Evolutionary conservation across 2,329 filamentous ascomycete species (phyloP).

Genomic region (Ceratocystis eucalypticola): DNA sequence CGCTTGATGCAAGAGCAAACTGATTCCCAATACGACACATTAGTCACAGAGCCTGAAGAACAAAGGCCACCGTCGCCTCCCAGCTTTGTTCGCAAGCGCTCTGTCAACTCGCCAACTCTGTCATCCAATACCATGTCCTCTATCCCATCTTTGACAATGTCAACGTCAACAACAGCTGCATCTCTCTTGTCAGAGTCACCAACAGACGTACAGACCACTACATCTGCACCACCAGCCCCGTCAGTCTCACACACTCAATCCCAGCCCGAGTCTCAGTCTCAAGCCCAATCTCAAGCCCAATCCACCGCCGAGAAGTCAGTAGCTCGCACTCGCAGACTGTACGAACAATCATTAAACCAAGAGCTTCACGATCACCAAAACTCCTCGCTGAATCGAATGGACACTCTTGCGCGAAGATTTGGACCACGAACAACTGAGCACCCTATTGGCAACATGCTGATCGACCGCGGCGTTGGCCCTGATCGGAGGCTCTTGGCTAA

Average conservation of each 20-base stretch:
- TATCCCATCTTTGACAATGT: slow-evolving; percentile 27
- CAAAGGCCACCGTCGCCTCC: slow-evolving; percentile 10
- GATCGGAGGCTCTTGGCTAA: slow-evolving; percentile 38
- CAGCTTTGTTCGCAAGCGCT: neutral
- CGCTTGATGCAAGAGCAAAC: slow-evolving; percentile 22
- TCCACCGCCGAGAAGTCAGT: slow-evolving; percentile 31
- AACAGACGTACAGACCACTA: neutral
- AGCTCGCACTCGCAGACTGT: slow-evolving; percentile 56
- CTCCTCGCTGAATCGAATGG: slow-evolving; percentile 63
- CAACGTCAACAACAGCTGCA: slow-evolving; percentile 26
- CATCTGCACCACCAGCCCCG: neutral
- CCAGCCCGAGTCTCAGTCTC: neutral
- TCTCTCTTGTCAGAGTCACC: slow-evolving; percentile 6
- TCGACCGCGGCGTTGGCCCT: slow-evolving; percentile 32
- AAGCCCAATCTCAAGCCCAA: neutral
- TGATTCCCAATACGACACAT: neutral
- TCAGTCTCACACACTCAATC: neutral
- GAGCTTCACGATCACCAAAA: slow-evolving; percentile 69
- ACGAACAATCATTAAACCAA: slow-evolving; percentile 69
- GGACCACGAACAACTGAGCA: slow-evolving; percentile 42
- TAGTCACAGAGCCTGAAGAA: neutral
- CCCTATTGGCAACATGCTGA: slow-evolving; percentile 31
- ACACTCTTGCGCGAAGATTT: slow-evolving; percentile 55
- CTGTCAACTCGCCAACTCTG: neutral
- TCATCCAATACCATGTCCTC: neutral